Conservation (phyloP, 495 filamentous ascomycete species). For the Penicillium angulare region DNA sequence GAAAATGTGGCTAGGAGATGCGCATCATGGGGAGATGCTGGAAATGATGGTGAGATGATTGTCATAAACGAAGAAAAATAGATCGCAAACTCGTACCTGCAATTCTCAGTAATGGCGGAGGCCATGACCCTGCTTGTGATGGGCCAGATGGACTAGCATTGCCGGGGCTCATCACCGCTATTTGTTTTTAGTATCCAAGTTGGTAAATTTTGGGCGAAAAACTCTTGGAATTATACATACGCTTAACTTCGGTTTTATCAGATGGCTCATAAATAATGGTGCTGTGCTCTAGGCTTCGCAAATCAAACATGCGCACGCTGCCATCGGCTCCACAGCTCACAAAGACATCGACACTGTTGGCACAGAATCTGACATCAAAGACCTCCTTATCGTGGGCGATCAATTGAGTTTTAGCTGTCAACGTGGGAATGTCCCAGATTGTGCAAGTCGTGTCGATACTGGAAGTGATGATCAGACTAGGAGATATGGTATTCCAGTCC, state of each 20-base stretch:
- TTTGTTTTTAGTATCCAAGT: slow-evolving; percentile 3
- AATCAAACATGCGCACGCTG: slow-evolving; percentile 98
- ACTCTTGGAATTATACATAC: slow-evolving; percentile 39
- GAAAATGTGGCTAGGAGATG: slow-evolving; percentile 97
- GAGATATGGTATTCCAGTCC: slow-evolving; percentile 96
- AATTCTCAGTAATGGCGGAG: slow-evolving; percentile 81
- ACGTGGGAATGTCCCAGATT: slow-evolving; percentile 99
- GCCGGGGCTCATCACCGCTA: slow-evolving; percentile 48
- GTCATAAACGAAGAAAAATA: background rate
- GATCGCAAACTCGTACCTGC: slow-evolving; percentile 51
- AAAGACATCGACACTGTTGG: slow-evolving; percentile 94
- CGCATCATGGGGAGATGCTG: slow-evolving; percentile 90
- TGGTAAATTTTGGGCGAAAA: background rate
- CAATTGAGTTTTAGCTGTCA: slow-evolving; percentile 96
- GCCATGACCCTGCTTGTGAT: slow-evolving; percentile 74
- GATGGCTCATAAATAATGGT: slow-evolving; percentile 99
- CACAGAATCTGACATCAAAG: slow-evolving; percentile 96
- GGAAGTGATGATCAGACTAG: slow-evolving; percentile 95
- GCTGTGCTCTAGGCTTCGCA: slow-evolving; percentile 93
- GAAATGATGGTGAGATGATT: background rate
- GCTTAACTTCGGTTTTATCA: slow-evolving; percentile 76
- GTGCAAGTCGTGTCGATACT: slow-evolving; percentile 99
- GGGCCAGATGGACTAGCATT: slow-evolving; percentile 62
- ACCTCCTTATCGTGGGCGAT: slow-evolving; percentile 99
- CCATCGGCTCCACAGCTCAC: slow-evolving; percentile 97